These are phyloP conservation scores for Lactifluus piperatus DNA, from an alignment of 768 basidiomycete genomes.

Conservation along the genomic window DNA sequence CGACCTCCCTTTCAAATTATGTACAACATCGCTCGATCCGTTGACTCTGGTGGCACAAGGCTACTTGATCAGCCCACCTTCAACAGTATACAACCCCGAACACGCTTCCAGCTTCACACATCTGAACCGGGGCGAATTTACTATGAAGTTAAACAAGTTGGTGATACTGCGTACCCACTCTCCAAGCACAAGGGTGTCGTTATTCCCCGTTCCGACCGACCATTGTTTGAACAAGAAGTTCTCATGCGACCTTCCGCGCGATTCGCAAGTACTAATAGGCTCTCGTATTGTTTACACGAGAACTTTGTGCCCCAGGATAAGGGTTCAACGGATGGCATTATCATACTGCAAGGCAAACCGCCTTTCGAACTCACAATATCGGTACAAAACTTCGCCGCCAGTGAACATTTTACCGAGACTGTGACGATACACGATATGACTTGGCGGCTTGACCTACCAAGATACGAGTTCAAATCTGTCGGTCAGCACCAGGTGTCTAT, in stretches of 20 bases:
- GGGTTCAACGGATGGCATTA: constrained; percentile 44
- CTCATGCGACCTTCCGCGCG: constrained; percentile 70
- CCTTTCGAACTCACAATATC: constrained; percentile 77
- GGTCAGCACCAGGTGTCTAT: constrained; percentile 77
- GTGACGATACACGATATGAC: constrained; percentile 38
- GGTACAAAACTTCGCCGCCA: constrained; percentile 67
- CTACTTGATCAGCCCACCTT: constrained; percentile 71
- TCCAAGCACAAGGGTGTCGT: constrained; percentile 51
- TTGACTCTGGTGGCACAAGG: constrained; percentile 57
- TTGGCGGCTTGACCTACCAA: constrained; percentile 70
- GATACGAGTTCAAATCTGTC: constrained; percentile 66
- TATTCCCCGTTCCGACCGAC: constrained; percentile 59
- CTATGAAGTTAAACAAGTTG: constrained; percentile 86
- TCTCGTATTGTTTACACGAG: constrained; percentile 73
- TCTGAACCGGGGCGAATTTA: constrained; percentile 70
- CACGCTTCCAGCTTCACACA: constrained; percentile 76
- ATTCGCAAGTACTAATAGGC: constrained; percentile 58
- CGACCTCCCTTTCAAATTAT: constrained; percentile 89
- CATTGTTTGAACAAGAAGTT: constrained; percentile 82
- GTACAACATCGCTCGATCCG: constrained; percentile 74
- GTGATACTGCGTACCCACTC: constrained; percentile 78
- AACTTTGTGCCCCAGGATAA: constrained; percentile 46
- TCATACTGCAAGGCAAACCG: constrained; percentile 73
- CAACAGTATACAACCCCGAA: constrained; percentile 74
- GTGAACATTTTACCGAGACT: constrained; percentile 48